These are phyloP conservation scores for Sphagnum contortum DNA, from an alignment of 225 moss, liverwort and hornwort genomes.

Conservation along the genomic window DNA sequence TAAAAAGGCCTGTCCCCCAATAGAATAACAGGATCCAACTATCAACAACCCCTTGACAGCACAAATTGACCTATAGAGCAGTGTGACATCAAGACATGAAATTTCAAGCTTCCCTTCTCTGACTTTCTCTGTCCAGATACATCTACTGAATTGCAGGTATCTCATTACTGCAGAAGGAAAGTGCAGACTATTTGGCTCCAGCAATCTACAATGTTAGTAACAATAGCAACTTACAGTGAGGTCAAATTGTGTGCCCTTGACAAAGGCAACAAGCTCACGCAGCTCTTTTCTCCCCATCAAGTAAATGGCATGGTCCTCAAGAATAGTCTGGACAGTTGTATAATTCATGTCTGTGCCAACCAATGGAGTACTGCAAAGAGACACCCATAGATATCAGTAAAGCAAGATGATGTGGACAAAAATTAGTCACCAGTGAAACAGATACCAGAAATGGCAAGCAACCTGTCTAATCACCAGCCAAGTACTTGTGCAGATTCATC, in stretches of 20 bases:
- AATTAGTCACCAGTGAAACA: neutral
- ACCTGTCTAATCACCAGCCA: neutral
- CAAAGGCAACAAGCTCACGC: slow-evolving; percentile 75
- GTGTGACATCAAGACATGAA: no score
- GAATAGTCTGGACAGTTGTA: slow-evolving; percentile 77
- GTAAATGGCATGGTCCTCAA: slow-evolving; percentile 81
- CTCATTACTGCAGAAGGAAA: no score
- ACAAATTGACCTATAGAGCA: no score
- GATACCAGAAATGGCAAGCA: neutral
- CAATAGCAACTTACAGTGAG: slow-evolving; percentile 45
- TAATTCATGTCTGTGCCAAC: slow-evolving; percentile 75
- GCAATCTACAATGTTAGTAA: no score
- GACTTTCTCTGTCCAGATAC: neutral
- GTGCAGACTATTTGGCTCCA: no score
- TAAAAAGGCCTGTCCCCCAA: slow-evolving; percentile 57
- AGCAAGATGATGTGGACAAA: neutral
- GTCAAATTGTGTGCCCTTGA: slow-evolving; percentile 93
- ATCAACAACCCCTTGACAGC: no score
- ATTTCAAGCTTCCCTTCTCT: neutral
- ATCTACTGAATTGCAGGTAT: no score
- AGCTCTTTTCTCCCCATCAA: slow-evolving; percentile 83
- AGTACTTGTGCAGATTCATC: neutral
- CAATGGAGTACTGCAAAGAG: slow-evolving; percentile 42
- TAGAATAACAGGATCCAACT: neutral
- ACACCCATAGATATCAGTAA: slow-evolving; percentile 1